These are phyloP conservation scores for Lyophyllum semitale DNA, from an alignment of 768 basidiomycete genomes.

Conservation along the genomic window DNA sequence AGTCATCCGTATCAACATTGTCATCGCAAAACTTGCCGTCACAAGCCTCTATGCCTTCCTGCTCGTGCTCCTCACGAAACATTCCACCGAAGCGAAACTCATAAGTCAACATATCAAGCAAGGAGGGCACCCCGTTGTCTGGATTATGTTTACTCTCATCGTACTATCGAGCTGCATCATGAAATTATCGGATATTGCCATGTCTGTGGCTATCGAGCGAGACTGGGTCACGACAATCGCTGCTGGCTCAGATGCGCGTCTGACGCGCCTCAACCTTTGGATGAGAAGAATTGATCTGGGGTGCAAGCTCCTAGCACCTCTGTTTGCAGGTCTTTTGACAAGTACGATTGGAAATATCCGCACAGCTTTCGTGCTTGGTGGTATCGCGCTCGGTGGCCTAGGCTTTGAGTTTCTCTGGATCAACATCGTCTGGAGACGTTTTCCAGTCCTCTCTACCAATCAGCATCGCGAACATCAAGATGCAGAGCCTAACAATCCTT, in stretches of 20 bases:
- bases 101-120: background rate
- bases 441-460: slow-evolving; percentile 31
- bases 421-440: slow-evolving; percentile 34
- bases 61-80: slow-evolving; percentile 23
- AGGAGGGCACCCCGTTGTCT: slow-evolving; percentile 19
- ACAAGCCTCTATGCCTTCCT: slow-evolving; percentile 32
- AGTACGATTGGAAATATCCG: slow-evolving; percentile 31
- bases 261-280: slow-evolving; percentile 46
- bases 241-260: slow-evolving; percentile 25
- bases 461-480: slow-evolving; percentile 21
- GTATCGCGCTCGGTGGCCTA: slow-evolving; percentile 34
- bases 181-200: slow-evolving; percentile 40
- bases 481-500: background rate
- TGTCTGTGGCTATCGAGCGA: slow-evolving; percentile 47
- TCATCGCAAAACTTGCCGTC: slow-evolving; percentile 34
- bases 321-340: slow-evolving; percentile 51
- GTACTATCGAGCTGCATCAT: slow-evolving; percentile 34
- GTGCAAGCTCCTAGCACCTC: slow-evolving; percentile 50
- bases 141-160: slow-evolving; percentile 34
- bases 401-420: slow-evolving; percentile 36
- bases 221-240: slow-evolving; percentile 53
- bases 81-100: slow-evolving; percentile 2
- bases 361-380: slow-evolving; percentile 33
- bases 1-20: slow-evolving; percentile 39
- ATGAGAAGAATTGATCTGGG: slow-evolving; percentile 45